phyloP scores from a whole-genome alignment of 371 early-diverging fungal genomes.

The Actinomortierella ambigua region DNA sequence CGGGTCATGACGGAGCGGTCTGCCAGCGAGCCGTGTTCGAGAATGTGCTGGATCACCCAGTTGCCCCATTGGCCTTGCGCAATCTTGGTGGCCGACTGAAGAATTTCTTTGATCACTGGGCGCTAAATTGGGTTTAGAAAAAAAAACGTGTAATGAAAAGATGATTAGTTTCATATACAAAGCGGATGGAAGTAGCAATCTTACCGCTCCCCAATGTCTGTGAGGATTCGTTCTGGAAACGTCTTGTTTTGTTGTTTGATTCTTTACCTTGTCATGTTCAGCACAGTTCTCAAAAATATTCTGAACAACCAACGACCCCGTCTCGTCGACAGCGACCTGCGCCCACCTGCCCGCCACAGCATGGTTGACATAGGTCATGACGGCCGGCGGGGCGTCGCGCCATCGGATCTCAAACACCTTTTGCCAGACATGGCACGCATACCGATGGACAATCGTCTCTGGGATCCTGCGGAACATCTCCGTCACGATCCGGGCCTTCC shows the following conservation, averaged over 20 bases:
- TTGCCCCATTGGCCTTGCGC: constrained; percentile 82
- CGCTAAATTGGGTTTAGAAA: constrained; percentile 23
- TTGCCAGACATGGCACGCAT: constrained; percentile 85
- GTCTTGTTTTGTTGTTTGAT: not conserved
- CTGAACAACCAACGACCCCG: constrained; percentile 81
- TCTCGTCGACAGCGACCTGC: constrained; percentile 76
- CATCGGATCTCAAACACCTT: constrained; percentile 76
- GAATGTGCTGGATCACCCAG: constrained; percentile 80
- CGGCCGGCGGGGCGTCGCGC: constrained; percentile 54
- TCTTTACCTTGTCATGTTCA: constrained; percentile 61
- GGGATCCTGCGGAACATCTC: constrained; percentile 68
- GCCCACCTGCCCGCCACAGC: constrained; percentile 68
- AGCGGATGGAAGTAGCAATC: not conserved
- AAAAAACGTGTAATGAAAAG: not conserved
- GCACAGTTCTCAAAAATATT: constrained; percentile 78
- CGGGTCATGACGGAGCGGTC: constrained; percentile 56
- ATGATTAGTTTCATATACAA: not conserved
- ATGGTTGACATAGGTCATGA: constrained; percentile 64
- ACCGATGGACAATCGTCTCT: constrained; percentile 76
- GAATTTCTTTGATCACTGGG: constrained; percentile 64
- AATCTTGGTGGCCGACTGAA: constrained; percentile 61
- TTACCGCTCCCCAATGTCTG: not conserved
- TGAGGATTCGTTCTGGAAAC: not conserved
- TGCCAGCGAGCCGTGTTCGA: constrained; percentile 65
- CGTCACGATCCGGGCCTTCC: constrained; percentile 58